These are phyloP conservation scores for Daldinia vernicosa DNA, from an alignment of 495 filamentous ascomycete species.

Conservation along the genomic window DNA sequence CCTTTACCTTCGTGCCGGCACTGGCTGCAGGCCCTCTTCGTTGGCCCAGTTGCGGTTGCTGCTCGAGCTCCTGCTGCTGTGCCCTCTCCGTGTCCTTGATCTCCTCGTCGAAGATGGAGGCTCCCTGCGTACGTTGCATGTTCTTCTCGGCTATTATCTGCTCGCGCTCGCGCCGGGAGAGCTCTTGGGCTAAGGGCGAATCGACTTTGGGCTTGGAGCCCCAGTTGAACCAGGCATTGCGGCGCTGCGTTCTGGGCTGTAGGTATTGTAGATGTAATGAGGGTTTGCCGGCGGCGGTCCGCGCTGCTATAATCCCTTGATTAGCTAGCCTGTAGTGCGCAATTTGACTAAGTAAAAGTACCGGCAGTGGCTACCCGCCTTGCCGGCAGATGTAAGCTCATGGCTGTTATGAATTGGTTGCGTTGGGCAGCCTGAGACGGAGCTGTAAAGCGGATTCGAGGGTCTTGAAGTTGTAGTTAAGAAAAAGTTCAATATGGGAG, in stretches of 20 bases:
- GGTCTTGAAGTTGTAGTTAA: constrained; percentile 6
- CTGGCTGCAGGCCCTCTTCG: neutral
- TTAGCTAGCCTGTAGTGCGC: constrained; percentile 11
- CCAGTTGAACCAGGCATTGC: constrained; percentile 45
- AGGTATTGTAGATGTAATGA: constrained; percentile 37
- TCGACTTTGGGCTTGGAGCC: constrained; percentile 21
- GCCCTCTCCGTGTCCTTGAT: constrained; percentile 40
- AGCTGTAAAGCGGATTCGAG: constrained; percentile 4
- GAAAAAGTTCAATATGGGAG: constrained; percentile 22
- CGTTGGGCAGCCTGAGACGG: constrained; percentile 13
- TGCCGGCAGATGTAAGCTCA: constrained; percentile 57
- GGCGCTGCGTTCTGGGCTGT: constrained; percentile 39
- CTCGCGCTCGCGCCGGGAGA: constrained; percentile 40
- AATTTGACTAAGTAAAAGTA: constrained; percentile 25
- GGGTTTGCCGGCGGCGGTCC: constrained; percentile 47
- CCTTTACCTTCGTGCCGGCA: constrained; percentile 43
- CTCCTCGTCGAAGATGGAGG: constrained; percentile 71
- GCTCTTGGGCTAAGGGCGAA: constrained; percentile 19
- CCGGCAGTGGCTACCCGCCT: constrained; percentile 53
- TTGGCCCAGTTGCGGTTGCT: neutral
- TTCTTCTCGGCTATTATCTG: constrained; percentile 47
- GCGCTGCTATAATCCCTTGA: constrained; percentile 20
- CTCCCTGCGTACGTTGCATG: constrained; percentile 42
- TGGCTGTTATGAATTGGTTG: constrained; percentile 40
- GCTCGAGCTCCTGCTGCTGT: constrained; percentile 1